Percentiles rank a stretch among this genome's conserved stretches.
These are phyloP conservation scores for Mycena indigotica DNA, from an alignment of 768 basidiomycete species.

Conservation along the genomic window DNA sequence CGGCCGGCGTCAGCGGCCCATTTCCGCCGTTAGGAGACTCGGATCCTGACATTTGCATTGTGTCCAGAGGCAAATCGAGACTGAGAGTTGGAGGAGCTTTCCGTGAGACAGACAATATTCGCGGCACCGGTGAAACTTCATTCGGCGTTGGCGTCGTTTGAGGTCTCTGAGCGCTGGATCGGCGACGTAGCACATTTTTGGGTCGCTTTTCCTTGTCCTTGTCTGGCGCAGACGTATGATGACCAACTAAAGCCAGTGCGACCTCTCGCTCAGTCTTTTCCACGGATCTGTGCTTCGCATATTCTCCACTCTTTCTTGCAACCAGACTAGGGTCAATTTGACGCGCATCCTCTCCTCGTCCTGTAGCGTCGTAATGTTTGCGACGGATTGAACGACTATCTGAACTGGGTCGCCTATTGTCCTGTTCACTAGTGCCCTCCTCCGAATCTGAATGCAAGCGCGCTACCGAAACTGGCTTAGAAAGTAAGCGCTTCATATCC, in stretches of 20 bases:
- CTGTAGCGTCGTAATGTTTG: background rate
- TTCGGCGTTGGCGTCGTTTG: background rate
- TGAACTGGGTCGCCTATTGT: background rate
- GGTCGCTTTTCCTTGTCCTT: slow-evolving; percentile 26
- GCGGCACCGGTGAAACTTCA: background rate
- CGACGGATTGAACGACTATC: background rate
- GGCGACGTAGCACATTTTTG: slow-evolving; percentile 28
- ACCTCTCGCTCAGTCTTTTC: slow-evolving; percentile 28
- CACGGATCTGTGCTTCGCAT: slow-evolving; percentile 24
- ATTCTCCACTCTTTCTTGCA: background rate
- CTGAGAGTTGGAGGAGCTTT: slow-evolving; percentile 14
- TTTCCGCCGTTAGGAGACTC: slow-evolving; percentile 11
- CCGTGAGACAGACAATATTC: background rate
- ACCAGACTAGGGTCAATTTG: no score
- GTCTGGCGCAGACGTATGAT: background rate
- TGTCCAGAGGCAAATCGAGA: slow-evolving; percentile 17
- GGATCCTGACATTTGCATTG: slow-evolving; percentile 5
- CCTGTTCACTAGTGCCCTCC: no score
- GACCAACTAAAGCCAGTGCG: slow-evolving; percentile 8
- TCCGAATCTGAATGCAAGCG: slow-evolving; percentile 9
- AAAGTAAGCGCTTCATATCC: slow-evolving; percentile 18
- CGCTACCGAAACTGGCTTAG: slow-evolving; percentile 12
- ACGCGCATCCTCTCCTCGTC: background rate
- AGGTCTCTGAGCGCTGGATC: slow-evolving; percentile 14
- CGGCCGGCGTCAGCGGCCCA: slow-evolving; percentile 23